Evolutionary conservation across 2,329 filamentous ascomycete species (phyloP).

Genomic region (Alternaria rosae): DNA sequence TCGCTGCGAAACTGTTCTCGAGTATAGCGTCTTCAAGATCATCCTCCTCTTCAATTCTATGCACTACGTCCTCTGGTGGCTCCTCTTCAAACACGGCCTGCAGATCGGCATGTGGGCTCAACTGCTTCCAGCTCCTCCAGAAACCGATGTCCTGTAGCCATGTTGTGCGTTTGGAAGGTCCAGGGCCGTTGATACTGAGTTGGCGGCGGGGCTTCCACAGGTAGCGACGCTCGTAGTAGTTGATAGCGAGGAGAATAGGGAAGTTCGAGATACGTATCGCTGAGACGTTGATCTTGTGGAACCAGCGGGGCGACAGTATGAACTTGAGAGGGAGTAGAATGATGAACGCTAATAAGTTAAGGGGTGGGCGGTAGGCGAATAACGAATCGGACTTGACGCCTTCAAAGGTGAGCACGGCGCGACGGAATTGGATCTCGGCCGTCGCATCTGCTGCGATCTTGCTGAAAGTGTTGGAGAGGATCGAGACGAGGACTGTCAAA

Average conservation of each 20-base stretch:
- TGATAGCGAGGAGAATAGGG: constrained; percentile 75
- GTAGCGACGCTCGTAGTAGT: constrained; percentile 71
- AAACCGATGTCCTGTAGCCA: constrained; percentile 54
- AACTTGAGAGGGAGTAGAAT: constrained; percentile 80
- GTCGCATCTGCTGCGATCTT: constrained; percentile 78
- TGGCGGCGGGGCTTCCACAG: constrained; percentile 65
- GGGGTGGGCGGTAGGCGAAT: constrained; percentile 82
- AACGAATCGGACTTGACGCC: constrained; percentile 85
- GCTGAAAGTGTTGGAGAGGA: constrained; percentile 84
- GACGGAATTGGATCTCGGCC: constrained; percentile 83
- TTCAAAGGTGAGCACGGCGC: constrained; percentile 82
- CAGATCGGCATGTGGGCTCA: constrained; percentile 75
- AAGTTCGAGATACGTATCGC: constrained; percentile 77
- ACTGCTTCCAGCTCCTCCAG: constrained; percentile 67
- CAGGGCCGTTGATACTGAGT: constrained; percentile 32
- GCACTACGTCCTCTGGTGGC: constrained; percentile 64
- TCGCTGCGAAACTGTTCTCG: constrained; percentile 50
- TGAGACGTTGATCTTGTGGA: constrained; percentile 87
- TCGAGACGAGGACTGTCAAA: constrained; percentile 86
- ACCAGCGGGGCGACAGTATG: constrained; percentile 80
- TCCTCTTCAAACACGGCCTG: constrained; percentile 76
- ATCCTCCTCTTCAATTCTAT: constrained; percentile 59
- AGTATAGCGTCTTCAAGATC: constrained; percentile 56
- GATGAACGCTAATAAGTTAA: constrained; percentile 80
- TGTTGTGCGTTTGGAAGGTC: constrained; percentile 52